Conservation (phyloP, 2,329 filamentous ascomycete genomes). For the Aureobasidium lini region DNA sequence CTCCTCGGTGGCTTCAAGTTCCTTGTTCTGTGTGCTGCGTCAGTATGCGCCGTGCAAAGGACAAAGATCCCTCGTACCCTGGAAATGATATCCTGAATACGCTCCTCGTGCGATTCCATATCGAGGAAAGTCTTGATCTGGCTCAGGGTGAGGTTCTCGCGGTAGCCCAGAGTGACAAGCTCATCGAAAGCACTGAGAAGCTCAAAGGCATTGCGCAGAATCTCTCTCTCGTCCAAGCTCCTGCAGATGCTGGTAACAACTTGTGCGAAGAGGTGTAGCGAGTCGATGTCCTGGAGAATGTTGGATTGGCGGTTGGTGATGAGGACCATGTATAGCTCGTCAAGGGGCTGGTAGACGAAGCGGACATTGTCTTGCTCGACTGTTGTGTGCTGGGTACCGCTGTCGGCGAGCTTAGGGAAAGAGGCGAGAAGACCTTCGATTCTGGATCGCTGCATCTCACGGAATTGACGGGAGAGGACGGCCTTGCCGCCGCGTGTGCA, state of each 20-base stretch:
- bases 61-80: conserved; percentile 48
- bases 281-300: conserved; percentile 98
- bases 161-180: conserved; percentile 87
- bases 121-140: conserved; percentile 99
- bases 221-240: conserved; percentile 91
- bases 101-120: conserved; percentile 98
- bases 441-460: conserved; percentile 92
- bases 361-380: conserved; percentile 99
- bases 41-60: conserved; percentile 8
- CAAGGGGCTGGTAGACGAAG: conserved; percentile 97
- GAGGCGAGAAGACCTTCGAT: conserved; percentile 95
- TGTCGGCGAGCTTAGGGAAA: conserved; percentile 95
- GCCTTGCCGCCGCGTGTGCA: conserved; percentile 97
- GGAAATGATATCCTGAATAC: conserved; percentile 96
- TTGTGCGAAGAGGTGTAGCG: conserved; percentile 93
- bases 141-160: conserved; percentile 90
- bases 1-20: conserved; percentile 95
- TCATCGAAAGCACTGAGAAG: conserved; percentile 95
- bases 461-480: conserved; percentile 94
- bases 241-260: conserved; percentile 96
- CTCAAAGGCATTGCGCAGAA: conserved; percentile 89
- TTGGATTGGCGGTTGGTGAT: conserved; percentile 99
- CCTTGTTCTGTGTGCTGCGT: conserved; percentile 68
- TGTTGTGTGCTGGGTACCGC: conserved; percentile 92
- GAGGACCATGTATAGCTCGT: conserved; percentile 98